Evolutionary conservation across 2,329 filamentous ascomycete species (phyloP).

Genomic region (Boeremia lycopersici): DNA sequence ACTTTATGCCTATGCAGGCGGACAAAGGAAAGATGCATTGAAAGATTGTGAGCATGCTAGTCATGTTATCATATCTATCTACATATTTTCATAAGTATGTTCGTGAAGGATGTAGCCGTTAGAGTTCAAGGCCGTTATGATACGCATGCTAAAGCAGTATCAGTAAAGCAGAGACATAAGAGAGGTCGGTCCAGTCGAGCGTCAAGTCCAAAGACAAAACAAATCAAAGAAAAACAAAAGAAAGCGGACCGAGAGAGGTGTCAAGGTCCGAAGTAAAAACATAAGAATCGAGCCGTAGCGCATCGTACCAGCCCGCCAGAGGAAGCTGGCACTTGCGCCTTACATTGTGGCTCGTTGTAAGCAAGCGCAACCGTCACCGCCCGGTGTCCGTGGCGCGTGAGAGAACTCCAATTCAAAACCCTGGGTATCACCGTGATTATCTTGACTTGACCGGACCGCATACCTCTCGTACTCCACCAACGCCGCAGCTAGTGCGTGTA

Average conservation of each 20-base stretch:
- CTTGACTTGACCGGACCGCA: conserved; percentile 17
- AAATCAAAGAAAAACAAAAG: conserved; percentile 6
- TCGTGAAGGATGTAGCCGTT: conserved; percentile 20
- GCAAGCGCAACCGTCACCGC: conserved; percentile 17
- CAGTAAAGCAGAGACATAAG: conserved; percentile 15
- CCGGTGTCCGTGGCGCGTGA: conserved; percentile 14
- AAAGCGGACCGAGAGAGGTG: conserved; percentile 4
- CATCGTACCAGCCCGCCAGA: conserved; percentile 21
- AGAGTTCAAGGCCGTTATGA: conserved; percentile 2
- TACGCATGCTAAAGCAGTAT: neutral
- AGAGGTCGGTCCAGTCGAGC: conserved; percentile 18
- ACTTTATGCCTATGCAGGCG: neutral
- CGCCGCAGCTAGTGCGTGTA: conserved; percentile 16
- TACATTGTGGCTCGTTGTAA: conserved; percentile 9
- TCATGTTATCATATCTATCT: conserved; percentile 29
- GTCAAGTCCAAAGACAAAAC: conserved; percentile 15
- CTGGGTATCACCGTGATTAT: conserved; percentile 21
- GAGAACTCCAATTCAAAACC: conserved; percentile 17
- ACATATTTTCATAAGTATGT: conserved; percentile 18
- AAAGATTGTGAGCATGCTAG: conserved; percentile 31
- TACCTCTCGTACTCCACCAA: conserved; percentile 16
- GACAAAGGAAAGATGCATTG: conserved; percentile 27
- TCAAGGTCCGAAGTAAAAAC: conserved; percentile 1
- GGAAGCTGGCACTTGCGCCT: conserved; percentile 35
- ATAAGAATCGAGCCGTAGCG: conserved; percentile 8